These are phyloP conservation scores for Nannizziopsis arthrosporioides DNA, from an alignment of 2,329 filamentous ascomycete genomes.

Conservation along the genomic window DNA sequence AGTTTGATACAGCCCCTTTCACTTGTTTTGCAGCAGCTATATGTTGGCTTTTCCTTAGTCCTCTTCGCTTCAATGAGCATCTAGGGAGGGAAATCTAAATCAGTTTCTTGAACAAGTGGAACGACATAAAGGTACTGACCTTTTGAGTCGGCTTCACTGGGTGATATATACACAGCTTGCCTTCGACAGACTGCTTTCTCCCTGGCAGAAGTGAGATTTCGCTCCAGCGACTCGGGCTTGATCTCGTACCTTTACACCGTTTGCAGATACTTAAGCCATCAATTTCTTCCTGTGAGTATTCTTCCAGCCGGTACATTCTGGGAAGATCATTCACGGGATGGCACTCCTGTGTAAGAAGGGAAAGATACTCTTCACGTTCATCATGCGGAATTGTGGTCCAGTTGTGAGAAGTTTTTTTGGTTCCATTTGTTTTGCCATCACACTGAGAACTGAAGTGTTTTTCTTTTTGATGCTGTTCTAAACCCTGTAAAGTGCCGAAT, in stretches of 20 bases:
- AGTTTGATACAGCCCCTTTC: conserved; percentile 8
- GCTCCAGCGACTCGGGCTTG: background rate
- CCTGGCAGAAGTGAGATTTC: background rate
- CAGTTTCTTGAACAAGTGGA: background rate
- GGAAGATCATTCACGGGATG: conserved; percentile 4
- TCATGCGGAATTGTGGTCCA: background rate
- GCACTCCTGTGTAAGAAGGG: conserved; percentile 3
- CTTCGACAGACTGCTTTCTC: background rate
- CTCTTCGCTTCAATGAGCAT: background rate
- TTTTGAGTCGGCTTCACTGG: background rate
- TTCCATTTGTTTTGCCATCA: background rate
- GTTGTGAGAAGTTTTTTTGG: background rate
- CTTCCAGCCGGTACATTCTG: background rate
- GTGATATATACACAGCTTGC: conserved; percentile 5
- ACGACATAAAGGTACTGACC: background rate
- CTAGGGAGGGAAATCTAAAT: background rate
- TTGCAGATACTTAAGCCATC: conserved; percentile 6
- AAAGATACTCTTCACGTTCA: background rate
- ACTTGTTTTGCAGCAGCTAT: conserved; percentile 9
- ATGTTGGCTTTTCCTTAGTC: background rate
- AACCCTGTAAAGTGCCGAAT: background rate
- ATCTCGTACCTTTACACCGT: conserved; percentile 7
- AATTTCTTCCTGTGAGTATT: conserved; percentile 7
- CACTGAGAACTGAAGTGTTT: background rate
- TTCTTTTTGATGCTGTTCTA: background rate